Evolutionary conservation across 495 filamentous ascomycete genomes (phyloP), one percentile per base, ranked within the genome.

Genomic region (Aspergillus olivimuriae): DNA sequence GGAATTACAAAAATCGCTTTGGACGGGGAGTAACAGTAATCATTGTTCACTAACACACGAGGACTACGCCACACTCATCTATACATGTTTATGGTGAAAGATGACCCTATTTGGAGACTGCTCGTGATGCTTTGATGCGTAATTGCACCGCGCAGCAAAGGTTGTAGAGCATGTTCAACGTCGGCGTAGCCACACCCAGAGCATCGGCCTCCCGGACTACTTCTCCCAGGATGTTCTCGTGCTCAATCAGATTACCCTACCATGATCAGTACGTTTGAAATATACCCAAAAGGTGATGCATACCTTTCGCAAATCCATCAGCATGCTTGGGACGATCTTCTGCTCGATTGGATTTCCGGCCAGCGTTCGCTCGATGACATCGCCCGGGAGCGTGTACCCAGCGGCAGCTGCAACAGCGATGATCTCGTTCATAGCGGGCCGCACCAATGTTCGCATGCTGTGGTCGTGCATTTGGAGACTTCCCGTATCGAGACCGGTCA

Each of bases 201-300:
- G 20, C n/a, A 3, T 34, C 20, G 1, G 60, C 75, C 44, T 75
- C 74, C 4, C 70, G 53, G 24, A 77, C 17, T 3, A 72, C 72
- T 51, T 76, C 74, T 0, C 75, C 73, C 4, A 75, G 55, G 14
- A 77, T 67, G 44, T 68, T 72, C 44, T 77, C 75, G 32, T 69
- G 63, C 47, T 78, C 74, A 34, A 73, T 72, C 43, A 63, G 75
- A 51, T 72, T 75, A 6, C 67, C 71, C 71, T 69, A 43, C 6
- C 5, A 20, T 4, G 11, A 14, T 19, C 19, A 38, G n/a, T 22
- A 17, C 14, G 4, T 16, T 20, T 2, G 5, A n/a, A 4, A 24
- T n/a, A n/a, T n/a, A n/a, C n/a, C 24, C 24, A 28, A 28, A 11
- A 5, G 24, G 24, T 5, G 24, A 11, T 28, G 24, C 6, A 11